phyloP scores from a whole-genome alignment of 257 asterid species.

The Solanum megistacrolobum region DNA sequence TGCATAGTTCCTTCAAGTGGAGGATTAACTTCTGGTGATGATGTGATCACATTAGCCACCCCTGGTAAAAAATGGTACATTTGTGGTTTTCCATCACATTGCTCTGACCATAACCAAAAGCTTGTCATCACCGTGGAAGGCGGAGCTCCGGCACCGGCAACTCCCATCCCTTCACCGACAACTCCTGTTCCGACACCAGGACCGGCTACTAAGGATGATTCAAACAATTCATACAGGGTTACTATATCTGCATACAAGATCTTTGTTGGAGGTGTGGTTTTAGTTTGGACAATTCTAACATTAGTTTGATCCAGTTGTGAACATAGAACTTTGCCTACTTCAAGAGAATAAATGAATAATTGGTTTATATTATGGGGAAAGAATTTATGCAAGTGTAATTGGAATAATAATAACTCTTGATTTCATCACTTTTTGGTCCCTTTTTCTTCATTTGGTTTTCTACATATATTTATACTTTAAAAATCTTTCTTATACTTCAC shows the following conservation, averaged over 20 bases:
- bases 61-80: constrained; percentile 18
- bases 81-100: constrained; percentile 4
- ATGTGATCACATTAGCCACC: neutral
- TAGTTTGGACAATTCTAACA: neutral
- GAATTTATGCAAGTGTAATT: neutral
- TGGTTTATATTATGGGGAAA: neutral
- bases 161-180: neutral
- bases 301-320: neutral
- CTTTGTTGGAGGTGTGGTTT: neutral
- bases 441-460: neutral
- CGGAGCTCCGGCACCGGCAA: neutral
- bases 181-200: neutral
- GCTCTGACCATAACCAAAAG: constrained; percentile 1
- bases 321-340: neutral
- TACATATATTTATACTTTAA: neutral
- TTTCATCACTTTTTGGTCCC: neutral
- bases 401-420: neutral
- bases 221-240: neutral
- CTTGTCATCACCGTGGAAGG: constrained; percentile 6
- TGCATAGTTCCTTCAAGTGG: neutral
- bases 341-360: neutral
- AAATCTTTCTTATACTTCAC: neutral
- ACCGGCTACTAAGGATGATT: neutral
- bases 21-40: constrained; percentile 3
- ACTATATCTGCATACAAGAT: neutral